Percentiles rank a stretch among this genome's conserved stretches.
These are phyloP conservation scores for Podila verticillata DNA, from an alignment of 192 early-diverging fungal genomes.

Conservation along the genomic window DNA sequence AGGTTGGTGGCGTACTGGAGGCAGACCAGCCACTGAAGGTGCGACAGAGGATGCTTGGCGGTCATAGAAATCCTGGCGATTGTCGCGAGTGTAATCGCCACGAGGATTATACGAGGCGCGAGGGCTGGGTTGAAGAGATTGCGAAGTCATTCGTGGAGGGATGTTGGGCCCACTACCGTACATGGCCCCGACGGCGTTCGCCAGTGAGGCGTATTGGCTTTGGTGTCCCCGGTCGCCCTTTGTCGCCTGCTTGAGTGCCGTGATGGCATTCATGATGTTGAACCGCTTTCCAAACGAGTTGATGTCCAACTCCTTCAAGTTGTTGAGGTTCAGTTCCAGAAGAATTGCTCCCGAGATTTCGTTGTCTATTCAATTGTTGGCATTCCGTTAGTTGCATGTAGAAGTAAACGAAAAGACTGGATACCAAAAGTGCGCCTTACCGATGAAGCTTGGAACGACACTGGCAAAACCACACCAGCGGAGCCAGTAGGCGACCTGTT, in stretches of 20 bases:
- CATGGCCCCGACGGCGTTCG: slow-evolving; percentile 12
- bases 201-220: slow-evolving; percentile 13
- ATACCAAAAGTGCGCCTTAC: slow-evolving; percentile 32
- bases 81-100: slow-evolving; percentile 28
- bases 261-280: slow-evolving; percentile 74
- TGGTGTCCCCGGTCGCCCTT: slow-evolving; percentile 22
- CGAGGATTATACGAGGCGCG: slow-evolving; percentile 25
- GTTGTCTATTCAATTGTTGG: slow-evolving; percentile 57
- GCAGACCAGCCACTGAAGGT: neutral
- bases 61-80: slow-evolving; percentile 24
- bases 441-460: slow-evolving; percentile 58
- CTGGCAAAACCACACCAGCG: slow-evolving; percentile 58
- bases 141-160: slow-evolving; percentile 39
- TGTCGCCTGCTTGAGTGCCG: slow-evolving; percentile 56
- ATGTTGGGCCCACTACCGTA: slow-evolving; percentile 38
- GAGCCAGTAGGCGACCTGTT: slow-evolving; percentile 71
- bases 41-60: neutral
- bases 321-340: slow-evolving; percentile 66
- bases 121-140: slow-evolving; percentile 10
- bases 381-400: too few species aligned
- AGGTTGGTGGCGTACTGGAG: slow-evolving; percentile 8
- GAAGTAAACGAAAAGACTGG: neutral
- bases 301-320: slow-evolving; percentile 75
- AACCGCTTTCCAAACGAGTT: slow-evolving; percentile 70
- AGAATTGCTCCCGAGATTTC: slow-evolving; percentile 75